These are phyloP conservation scores for Yamadazyma siamensis DNA, from an alignment of 1,139 yeast species.

Conservation along the genomic window DNA sequence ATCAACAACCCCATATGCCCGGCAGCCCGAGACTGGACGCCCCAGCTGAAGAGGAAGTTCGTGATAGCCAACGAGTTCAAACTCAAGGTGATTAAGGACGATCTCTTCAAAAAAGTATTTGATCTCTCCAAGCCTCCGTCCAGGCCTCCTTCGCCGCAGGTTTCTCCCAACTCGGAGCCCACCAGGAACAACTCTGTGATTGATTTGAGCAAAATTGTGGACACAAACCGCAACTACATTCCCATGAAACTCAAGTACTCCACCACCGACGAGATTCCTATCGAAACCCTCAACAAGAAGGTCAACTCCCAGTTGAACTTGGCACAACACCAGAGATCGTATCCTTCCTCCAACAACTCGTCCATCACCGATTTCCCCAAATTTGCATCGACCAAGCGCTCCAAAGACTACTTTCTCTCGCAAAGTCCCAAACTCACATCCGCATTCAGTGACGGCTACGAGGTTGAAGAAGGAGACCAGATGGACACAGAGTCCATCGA, in stretches of 20 bases:
- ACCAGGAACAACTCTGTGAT: conserved; percentile 42
- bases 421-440: conserved; percentile 12
- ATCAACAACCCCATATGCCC: conserved; percentile 34
- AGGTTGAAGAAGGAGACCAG: conserved; percentile 10
- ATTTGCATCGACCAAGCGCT: conserved; percentile 17
- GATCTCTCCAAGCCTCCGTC: conserved; percentile 30
- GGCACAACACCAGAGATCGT: conserved; percentile 25
- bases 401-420: conserved; percentile 30
- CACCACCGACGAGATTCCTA: conserved; percentile 39
- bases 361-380: conserved; percentile 29
- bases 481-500: conserved; percentile 13
- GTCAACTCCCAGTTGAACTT: conserved; percentile 39
- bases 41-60: conserved; percentile 22
- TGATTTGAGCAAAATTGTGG: conserved; percentile 35
- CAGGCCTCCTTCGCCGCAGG: conserved; percentile 41
- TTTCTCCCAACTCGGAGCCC: conserved; percentile 44
- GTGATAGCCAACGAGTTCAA: conserved; percentile 33
- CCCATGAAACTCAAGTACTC: conserved; percentile 43
- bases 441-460: conserved; percentile 8
- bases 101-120: conserved; percentile 34
- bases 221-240: conserved; percentile 36
- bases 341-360: conserved; percentile 23
- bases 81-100: conserved; percentile 37
- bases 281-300: conserved; percentile 37
- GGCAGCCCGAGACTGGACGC: conserved; percentile 42